phyloP scores from a whole-genome alignment of 83 land plant genomes.

The Isoetes engelmannii region DNA sequence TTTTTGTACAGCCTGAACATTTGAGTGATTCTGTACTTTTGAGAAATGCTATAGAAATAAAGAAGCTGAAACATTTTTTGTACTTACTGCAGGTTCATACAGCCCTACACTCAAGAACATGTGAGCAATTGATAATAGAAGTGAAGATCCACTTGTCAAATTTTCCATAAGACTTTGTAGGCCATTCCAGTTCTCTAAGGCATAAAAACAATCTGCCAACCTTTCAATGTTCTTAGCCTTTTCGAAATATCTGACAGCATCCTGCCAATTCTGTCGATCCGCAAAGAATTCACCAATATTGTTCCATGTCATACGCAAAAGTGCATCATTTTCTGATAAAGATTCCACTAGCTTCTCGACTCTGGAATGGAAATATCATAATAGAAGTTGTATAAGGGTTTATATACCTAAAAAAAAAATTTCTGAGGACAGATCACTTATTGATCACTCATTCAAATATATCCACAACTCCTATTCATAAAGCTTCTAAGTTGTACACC shows the following conservation, averaged over 20 bases:
- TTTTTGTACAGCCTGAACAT: neutral
- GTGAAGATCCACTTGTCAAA: slow-evolving; percentile 26
- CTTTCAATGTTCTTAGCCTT: slow-evolving; percentile 31
- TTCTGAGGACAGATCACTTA: too few relatives aligned
- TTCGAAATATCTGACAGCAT: slow-evolving; percentile 23
- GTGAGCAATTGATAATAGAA: slow-evolving; percentile 27
- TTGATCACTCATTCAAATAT: too few relatives aligned
- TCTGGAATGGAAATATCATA: slow-evolving; percentile 6
- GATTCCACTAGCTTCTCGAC: slow-evolving; percentile 27
- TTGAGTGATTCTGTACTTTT: neutral
- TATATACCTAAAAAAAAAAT: neutral
- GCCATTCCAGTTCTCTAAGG: slow-evolving; percentile 26
- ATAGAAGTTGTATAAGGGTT: neutral
- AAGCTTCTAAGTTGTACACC: too few relatives aligned
- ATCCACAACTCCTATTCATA: too few relatives aligned
- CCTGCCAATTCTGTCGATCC: slow-evolving; percentile 31
- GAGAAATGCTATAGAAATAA: neutral
- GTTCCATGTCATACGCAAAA: slow-evolving; percentile 33
- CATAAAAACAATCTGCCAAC: slow-evolving; percentile 31
- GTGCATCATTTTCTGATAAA: slow-evolving; percentile 17
- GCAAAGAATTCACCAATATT: slow-evolving; percentile 32
- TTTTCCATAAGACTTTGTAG: slow-evolving; percentile 20
- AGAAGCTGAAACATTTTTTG: neutral
- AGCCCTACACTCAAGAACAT: slow-evolving; percentile 33
- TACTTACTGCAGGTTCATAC: slow-evolving; percentile 33